Base-by-base conservation (phyloP, 345 rosid genomes). In the Murraya koenigii region DNA sequence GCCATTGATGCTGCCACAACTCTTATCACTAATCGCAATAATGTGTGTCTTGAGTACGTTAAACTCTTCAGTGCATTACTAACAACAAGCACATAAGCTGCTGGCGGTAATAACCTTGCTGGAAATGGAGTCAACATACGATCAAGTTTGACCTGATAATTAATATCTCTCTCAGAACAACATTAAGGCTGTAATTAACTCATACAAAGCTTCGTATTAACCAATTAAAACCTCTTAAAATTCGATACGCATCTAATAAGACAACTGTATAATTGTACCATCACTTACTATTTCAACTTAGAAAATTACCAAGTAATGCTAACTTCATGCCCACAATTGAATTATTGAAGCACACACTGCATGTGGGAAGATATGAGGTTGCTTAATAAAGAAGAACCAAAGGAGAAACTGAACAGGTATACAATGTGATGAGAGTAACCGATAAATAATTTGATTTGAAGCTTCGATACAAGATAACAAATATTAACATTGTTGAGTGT, bases 261-360 rank as follows among this genome's bases (percentile, higher is more conserved):
- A 75, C 85, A 83, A 78, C 85, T 73, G 77, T 62, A 52, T 47
- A 69, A 70, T 60, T 55, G 78, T 60, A 59, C 68, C 38, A 41
- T 78, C 19, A 19, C 59, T 52, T 25, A 20, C 13, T 36, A 28
- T 36, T 47, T 33, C 36, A 39, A 33, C 56, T 15, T 65, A 61
- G 62, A 30, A 60, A 58, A 19, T 62, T 41, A 55, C 22, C 0
- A 33, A 64, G 69, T 61, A 66, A 47, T 22, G 20, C 36, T 17
- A 2, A 41, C 55, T 69, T 30, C 65, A 47, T 73, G 81, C 75
- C 23, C 70, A 14, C 75, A 49, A 22, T 68, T 67, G 82, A 79
- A 76, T 74, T 78, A 72, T 61, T 58, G 49, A 62, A 49, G 66
- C 49, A 52, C 61, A 38, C 71, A n/a, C 33, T 39, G 6, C 79